Conservation (phyloP, 805 yeast species). For the Lachancea lanzarotensis region DNA sequence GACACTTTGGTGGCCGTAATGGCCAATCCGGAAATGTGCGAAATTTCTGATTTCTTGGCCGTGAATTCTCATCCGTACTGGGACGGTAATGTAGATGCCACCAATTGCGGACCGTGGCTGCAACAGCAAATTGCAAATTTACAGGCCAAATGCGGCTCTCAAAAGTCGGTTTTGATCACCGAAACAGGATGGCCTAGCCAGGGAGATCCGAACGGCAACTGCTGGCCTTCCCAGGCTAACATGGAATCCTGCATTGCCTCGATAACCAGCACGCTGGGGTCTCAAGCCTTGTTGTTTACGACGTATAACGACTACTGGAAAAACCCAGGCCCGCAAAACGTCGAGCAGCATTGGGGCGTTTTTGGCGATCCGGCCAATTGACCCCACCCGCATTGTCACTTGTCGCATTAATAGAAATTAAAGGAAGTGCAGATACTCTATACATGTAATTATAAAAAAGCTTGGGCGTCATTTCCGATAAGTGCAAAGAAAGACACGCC, state of each 20-base stretch:
- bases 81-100: conserved; percentile 50
- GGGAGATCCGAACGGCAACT: conserved; percentile 58
- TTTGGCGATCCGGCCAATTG: conserved; percentile 24
- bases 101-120: conserved; percentile 60
- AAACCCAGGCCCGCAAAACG: conserved; percentile 65
- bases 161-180: conserved; percentile 46
- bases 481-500: no score
- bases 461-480: no score
- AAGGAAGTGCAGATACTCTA: no score
- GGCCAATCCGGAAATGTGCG: conserved; percentile 54
- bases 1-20: conserved; percentile 70
- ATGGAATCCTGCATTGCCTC: conserved; percentile 57
- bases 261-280: conserved; percentile 50
- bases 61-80: conserved; percentile 79
- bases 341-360: conserved; percentile 78
- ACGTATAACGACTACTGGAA: conserved; percentile 81
- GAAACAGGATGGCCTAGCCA: conserved; percentile 81
- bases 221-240: conserved; percentile 58
- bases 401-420: neutral
- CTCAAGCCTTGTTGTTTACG: conserved; percentile 59
- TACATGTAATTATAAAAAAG: no score
- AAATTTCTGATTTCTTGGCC: conserved; percentile 67
- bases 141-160: conserved; percentile 43
- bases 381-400: neutral
- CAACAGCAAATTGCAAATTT: conserved; percentile 49